Percentiles rank a stretch among this genome's conserved stretches.
Conservation (phyloP, 129 eudicot genomes). For the Helichrysum umbraculigerum region DNA sequence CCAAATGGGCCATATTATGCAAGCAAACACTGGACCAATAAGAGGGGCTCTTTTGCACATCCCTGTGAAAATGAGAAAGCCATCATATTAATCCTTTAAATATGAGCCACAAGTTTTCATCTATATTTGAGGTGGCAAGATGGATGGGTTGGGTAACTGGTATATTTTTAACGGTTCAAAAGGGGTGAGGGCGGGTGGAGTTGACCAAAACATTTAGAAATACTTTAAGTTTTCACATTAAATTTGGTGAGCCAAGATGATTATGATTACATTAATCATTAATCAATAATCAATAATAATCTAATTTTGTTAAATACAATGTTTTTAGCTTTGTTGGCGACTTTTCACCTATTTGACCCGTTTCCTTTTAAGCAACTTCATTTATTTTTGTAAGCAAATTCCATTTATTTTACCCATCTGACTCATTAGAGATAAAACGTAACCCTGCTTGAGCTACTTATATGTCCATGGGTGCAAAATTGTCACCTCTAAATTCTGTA, state of each 20-base stretch:
- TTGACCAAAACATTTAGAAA: not conserved
- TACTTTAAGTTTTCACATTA: not conserved
- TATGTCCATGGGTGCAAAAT: not conserved
- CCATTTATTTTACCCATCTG: not conserved
- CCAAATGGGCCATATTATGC: slow-evolving; percentile 66
- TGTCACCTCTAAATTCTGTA: not conserved
- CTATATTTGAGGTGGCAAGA: not conserved
- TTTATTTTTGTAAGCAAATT: not conserved
- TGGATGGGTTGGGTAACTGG: not conserved
- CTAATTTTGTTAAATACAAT: not conserved
- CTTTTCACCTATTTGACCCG: not conserved
- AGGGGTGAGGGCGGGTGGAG: not conserved
- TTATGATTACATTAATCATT: not conserved
- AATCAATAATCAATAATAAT: not conserved
- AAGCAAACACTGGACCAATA: slow-evolving; percentile 80
- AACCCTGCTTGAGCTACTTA: not conserved
- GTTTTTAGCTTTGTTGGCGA: not conserved
- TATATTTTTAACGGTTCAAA: not conserved
- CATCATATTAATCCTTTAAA: slow-evolving; percentile 1
- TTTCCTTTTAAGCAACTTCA: not conserved
- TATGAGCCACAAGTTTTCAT: not conserved
- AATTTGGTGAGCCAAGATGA: not conserved
- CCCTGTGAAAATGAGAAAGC: slow-evolving; percentile 37
- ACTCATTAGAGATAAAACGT: not conserved
- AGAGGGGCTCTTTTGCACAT: slow-evolving; percentile 60